Conservation (phyloP, 371 early-diverging fungal species). For the Mucor saturninus region DNA sequence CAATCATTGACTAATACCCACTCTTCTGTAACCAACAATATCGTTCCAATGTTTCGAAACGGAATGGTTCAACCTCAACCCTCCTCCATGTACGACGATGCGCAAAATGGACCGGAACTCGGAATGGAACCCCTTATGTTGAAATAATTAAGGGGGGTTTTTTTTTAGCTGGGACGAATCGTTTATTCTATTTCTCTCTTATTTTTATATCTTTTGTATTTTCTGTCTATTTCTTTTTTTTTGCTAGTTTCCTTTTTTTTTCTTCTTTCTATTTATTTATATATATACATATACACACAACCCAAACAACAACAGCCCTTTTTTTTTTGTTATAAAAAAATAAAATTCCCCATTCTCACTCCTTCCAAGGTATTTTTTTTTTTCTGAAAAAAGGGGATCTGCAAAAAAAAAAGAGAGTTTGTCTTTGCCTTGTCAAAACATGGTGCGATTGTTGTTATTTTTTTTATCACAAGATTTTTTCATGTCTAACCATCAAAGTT, state of each 20-base stretch:
- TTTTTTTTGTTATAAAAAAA: neutral
- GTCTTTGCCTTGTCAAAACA: too few species aligned
- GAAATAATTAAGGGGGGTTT: conserved; percentile 25
- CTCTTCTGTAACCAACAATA: conserved; percentile 11
- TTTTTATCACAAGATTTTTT: too few species aligned
- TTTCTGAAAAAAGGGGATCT: too few species aligned
- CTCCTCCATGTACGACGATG: conserved; percentile 33
- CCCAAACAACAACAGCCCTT: neutral
- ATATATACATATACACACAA: too few species aligned
- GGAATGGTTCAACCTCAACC: conserved; percentile 29
- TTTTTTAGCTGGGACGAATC: neutral
- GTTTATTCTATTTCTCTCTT: neutral
- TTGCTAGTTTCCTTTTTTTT: neutral
- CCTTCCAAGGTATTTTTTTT: too few species aligned
- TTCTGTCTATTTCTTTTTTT: neutral
- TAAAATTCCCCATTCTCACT: too few species aligned
- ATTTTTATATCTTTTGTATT: too few species aligned
- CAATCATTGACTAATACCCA: conserved; percentile 34
- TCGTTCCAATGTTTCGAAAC: conserved; percentile 30
- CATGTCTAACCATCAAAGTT: too few species aligned
- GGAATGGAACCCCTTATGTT: conserved; percentile 38
- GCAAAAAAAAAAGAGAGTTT: too few species aligned
- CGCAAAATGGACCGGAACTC: conserved; percentile 28
- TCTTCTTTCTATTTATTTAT: neutral
- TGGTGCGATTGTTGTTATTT: too few species aligned